Base-by-base conservation (phyloP, 1,139 yeast genomes). In the Sugiyamaella novakii region DNA sequence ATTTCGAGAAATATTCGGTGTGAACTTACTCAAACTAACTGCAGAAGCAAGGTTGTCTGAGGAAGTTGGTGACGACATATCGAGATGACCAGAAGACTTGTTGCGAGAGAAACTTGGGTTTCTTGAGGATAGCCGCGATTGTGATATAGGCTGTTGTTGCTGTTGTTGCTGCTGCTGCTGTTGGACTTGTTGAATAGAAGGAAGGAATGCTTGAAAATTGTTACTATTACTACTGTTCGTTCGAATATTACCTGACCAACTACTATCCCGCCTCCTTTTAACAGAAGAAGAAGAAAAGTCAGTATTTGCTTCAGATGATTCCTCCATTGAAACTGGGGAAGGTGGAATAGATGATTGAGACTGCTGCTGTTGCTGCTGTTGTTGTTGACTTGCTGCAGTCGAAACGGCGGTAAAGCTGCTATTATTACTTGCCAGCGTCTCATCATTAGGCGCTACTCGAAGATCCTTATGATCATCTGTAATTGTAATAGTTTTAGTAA, bases 401-500 rank as follows among this genome's bases (percentile, higher is more conserved):
- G 49, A 25, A 11, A 27, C 15, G 3, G 35, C 25, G 2, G 27
- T 31, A 12, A 33, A 41, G 11, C 36, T 30, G 14, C 12, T 41
- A 10, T 18, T 29, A 11, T 25, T 29, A 17, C 31, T 17, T 10
- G 10, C 17, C 19, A n/a, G 12, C 4, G n/a, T n/a, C 15, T 28
- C 40, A 5, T 36, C 46, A 29, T 21, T 43, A 15, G 35, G 34
- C 17, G 12, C 6, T 30, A 33, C 5, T 4, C 51, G 33, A 11
- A 44, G n/a, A 33, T 77, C 78, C 70, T 85, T 84, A 74, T 92
- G 94, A 64, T 95, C 84, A 68, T 92, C 98, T 81, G 94, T 89
- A 48, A 91, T 89, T 80, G 87, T 82, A 25, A 92, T 87, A 1
- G 89, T 80, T 5, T 83, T 73, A 0, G 95, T 79, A 6, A 84